Evolutionary conservation across 208 protist genomes (phyloP), one percentile per base, ranked within the genome.

Genomic region (Porcisia hertigi): DNA sequence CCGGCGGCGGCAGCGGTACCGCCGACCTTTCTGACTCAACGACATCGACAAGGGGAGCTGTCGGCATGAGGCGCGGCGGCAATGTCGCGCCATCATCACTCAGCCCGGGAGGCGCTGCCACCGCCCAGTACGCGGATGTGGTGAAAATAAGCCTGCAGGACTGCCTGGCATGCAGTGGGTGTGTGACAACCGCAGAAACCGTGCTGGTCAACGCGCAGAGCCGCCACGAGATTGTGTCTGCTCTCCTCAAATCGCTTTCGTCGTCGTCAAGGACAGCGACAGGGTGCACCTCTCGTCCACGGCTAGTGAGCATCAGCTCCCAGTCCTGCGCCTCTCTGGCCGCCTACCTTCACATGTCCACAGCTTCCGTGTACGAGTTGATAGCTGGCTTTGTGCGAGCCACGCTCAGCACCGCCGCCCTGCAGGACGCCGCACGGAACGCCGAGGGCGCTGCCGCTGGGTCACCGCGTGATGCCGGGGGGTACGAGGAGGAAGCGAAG

Each of bases 161-260:
- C 77, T 98, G 95, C 76, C 83, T 98, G 30, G 95, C 95, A 9
- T 98, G 95, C 75, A 95, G 88, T 69, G 99, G 99, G 0, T 99
- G 99, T 87, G 93, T 99, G 66, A 99, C 99, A 12, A 98, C 97
- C 6, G 98, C 99, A 5, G 98, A 99, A 77, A 98, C 93, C 57
- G 90, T 99, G 11, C 87, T 99, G 4, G 94, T 99, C 54, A 86
- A 82, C 76, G 85, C 84, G 41, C 88, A 94, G 79, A 91, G 88
- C 73, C 81, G 84, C 25, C 69, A 76, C 9, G 87, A 94, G 74
- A 64, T 92, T 25, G 41, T 89, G 43, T 57, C 75, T 34, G 64
- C 78, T 0, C 69, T 77, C 1, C 67, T 82, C 45, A 12, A 14
- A 3, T 52, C 25, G 36, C 2, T 36, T 36, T 0, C 45, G 54